A percentile compares a stretch with the other conserved stretches of the same genome.
These are phyloP conservation scores for Colletotrichum truncatum DNA, from an alignment of 2,329 filamentous ascomycete species.

Conservation along the genomic window DNA sequence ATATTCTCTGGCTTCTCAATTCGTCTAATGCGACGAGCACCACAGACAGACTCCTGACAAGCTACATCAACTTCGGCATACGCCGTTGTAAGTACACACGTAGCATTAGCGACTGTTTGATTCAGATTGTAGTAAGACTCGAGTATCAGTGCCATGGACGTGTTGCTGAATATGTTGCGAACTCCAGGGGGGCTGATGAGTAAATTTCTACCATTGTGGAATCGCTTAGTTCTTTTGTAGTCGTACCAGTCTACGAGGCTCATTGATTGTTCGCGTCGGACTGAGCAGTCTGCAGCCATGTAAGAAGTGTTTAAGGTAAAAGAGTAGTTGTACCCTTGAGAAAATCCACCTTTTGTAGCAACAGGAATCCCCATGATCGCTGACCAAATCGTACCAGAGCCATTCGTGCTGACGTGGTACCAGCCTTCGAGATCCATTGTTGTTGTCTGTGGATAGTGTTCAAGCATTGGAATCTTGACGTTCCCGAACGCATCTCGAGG, in stretches of 20 bases:
- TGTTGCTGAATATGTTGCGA: background rate
- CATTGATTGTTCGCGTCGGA: background rate
- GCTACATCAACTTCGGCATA: background rate
- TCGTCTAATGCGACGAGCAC: background rate
- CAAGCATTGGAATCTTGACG: conserved; percentile 9
- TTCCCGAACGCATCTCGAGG: conserved; percentile 12
- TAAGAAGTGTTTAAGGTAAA: conserved; percentile 4
- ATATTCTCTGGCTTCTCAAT: background rate
- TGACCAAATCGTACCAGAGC: background rate
- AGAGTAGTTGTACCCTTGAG: background rate
- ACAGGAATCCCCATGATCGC: background rate
- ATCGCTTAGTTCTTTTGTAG: background rate
- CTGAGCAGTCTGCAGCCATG: background rate
- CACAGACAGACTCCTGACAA: background rate
- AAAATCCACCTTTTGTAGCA: background rate
- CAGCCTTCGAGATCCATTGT: background rate
- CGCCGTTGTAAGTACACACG: background rate
- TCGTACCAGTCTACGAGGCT: background rate
- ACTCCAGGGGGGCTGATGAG: background rate
- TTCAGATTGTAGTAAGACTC: background rate
- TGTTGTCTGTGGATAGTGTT: background rate
- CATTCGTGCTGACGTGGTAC: background rate
- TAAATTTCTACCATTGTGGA: background rate
- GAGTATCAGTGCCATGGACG: background rate
- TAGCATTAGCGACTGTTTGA: background rate